Base-by-base conservation (phyloP, 2,329 filamentous ascomycete species). In the Cercospora berteroae region DNA sequence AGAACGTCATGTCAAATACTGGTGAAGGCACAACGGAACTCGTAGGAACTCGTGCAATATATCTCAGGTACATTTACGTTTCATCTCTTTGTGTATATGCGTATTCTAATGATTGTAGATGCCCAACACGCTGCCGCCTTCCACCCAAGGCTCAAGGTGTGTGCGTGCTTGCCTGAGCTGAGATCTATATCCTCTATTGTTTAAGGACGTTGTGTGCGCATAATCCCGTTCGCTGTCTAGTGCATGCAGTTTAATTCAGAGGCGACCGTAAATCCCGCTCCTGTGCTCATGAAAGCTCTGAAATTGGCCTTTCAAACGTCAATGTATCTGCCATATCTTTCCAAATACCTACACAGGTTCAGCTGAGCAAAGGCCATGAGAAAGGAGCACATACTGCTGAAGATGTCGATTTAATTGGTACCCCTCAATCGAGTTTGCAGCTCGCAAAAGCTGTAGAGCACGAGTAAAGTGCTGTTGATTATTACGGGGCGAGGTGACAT, bases 361-460 rank as follows among this genome's bases (percentile, higher is more conserved):
- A 71, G 58, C 44, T 13, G 10, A 18, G 27, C 10, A n/a, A 52
- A 39, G 18, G n/a, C 7, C 20, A 13, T 23, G 5, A 1, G 1
- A 25, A 12, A 23, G 20, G 29, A 7, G n/a, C 12, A 66, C 81
- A 73, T 71, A 86, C 80, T 81, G 79, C 71, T 84, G 80, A 50
- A 85, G 73, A 73, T 84, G 82, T 4, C 76, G 67, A 23, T 81
- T 79, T 33, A 86, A 73, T 2, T 67, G 73, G 69, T 83, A 85
- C 2, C 78, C 80, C 18, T 78, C 74, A 12, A 83, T 76, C n/a
- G 75, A 74, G 7, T 75, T 73, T 5, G 84, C 83, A 64, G 76
- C 76, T 65, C 81, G 79, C 33, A 86, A 74, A 73, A 84, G 81
- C 44, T 74, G 74, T 57, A 86, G 74, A 0, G 84, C 84, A 71